Percentiles rank a stretch among this genome's conserved stretches.
Conservation (phyloP, 441 rosid genomes). For the Daphne laureola region DNA sequence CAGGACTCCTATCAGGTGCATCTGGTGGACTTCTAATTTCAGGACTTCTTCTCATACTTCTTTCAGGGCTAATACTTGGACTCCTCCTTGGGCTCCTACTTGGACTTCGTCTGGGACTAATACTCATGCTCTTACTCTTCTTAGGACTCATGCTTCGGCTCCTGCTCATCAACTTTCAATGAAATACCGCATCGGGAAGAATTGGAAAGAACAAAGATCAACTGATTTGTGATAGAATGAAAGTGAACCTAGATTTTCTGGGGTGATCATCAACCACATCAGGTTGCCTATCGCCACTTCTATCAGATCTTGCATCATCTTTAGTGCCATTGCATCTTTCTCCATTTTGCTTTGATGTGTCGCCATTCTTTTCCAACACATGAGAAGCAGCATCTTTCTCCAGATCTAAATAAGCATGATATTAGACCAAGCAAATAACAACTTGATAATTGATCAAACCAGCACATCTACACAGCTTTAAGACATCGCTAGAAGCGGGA, state of each 20-base stretch:
- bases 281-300: slow-evolving; percentile 65
- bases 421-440: not conserved
- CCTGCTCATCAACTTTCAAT: slow-evolving; percentile 62
- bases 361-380: slow-evolving; percentile 36
- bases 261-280: slow-evolving; percentile 78
- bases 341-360: slow-evolving; percentile 55
- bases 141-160: slow-evolving; percentile 85
- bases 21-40: slow-evolving; percentile 31
- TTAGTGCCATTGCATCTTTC: slow-evolving; percentile 41
- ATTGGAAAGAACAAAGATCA: slow-evolving; percentile 34
- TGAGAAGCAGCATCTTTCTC: slow-evolving; percentile 44
- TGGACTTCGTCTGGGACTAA: slow-evolving; percentile 58
- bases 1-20: slow-evolving; percentile 21
- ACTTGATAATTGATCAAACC: not conserved
- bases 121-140: slow-evolving; percentile 81
- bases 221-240: slow-evolving; percentile 35
- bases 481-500: not conserved
- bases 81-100: slow-evolving; percentile 73
- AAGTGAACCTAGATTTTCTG: slow-evolving; percentile 81
- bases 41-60: slow-evolving; percentile 42
- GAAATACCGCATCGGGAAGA: slow-evolving; percentile 39
- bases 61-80: slow-evolving; percentile 49
- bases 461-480: not conserved
- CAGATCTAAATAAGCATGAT: slow-evolving; percentile 25
- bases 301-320: slow-evolving; percentile 36